These are phyloP conservation scores for Peronospora tabacina DNA, from an alignment of 352 stramenopile species.

Conservation along the genomic window DNA sequence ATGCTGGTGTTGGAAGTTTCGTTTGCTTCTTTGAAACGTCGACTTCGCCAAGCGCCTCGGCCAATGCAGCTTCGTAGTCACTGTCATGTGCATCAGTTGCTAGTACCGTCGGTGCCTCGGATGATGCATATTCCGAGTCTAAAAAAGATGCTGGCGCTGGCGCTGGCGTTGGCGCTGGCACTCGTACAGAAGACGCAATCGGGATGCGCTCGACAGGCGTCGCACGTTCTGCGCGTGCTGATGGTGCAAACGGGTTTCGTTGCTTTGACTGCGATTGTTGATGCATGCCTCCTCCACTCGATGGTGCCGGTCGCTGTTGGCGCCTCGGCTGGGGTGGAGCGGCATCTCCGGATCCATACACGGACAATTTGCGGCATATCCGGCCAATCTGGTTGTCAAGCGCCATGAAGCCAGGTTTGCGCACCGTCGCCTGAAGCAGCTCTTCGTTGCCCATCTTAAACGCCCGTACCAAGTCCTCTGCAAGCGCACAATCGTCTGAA, in stretches of 20 bases:
- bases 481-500: slow-evolving; percentile 68
- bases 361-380: slow-evolving; percentile 55
- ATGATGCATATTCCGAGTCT: slow-evolving; percentile 25
- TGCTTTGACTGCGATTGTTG: slow-evolving; percentile 26
- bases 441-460: slow-evolving; percentile 78
- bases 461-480: slow-evolving; percentile 65
- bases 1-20: slow-evolving; percentile 3
- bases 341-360: slow-evolving; percentile 35
- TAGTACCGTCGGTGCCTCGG: slow-evolving; percentile 12
- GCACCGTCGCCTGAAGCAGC: slow-evolving; percentile 57
- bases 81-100: slow-evolving; percentile 23
- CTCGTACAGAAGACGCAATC: slow-evolving; percentile 30
- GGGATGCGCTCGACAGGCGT: slow-evolving; percentile 25
- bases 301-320: slow-evolving; percentile 22
- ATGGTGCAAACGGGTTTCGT: slow-evolving; percentile 25
- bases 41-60: slow-evolving; percentile 27
- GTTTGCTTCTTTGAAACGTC: slow-evolving; percentile 20
- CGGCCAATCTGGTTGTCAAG: slow-evolving; percentile 73
- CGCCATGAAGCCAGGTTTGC: slow-evolving; percentile 67
- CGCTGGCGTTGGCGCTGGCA: slow-evolving; percentile 13
- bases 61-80: slow-evolving; percentile 30
- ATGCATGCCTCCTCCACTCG: slow-evolving; percentile 10
- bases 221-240: slow-evolving; percentile 6
- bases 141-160: slow-evolving; percentile 10
- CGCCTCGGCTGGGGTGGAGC: slow-evolving; percentile 11